These are phyloP conservation scores for Micractinium conductrix DNA, from an alignment of 139 green algal species.

Conservation along the genomic window DNA sequence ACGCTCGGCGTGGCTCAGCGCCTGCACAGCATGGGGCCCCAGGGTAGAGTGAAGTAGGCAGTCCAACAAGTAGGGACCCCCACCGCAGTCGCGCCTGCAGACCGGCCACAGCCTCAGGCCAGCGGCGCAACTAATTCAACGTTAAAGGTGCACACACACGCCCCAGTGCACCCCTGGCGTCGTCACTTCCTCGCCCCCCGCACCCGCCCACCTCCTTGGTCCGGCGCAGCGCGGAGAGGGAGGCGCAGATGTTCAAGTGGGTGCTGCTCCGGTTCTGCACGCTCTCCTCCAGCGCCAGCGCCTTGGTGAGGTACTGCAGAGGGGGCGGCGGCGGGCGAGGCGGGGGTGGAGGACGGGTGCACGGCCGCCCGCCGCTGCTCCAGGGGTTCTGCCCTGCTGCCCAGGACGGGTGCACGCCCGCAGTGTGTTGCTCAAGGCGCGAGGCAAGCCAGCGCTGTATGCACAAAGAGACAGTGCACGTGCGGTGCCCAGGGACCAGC, in stretches of 20 bases:
- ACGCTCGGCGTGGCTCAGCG: slow-evolving; percentile 42
- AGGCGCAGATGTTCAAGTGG: slow-evolving; percentile 50
- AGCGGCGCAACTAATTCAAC: no score
- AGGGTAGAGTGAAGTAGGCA: not conserved
- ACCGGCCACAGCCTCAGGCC: no score
- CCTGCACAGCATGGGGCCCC: slow-evolving; percentile 8
- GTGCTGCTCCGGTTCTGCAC: slow-evolving; percentile 40
- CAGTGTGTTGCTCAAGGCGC: no score
- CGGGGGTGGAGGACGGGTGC: not conserved
- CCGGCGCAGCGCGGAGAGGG: slow-evolving; percentile 33
- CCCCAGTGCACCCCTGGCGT: no score
- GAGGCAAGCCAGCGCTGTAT: no score
- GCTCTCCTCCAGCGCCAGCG: slow-evolving; percentile 40
- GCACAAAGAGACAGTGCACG: no score
- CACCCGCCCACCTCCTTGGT: slow-evolving; percentile 28
- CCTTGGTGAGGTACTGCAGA: slow-evolving; percentile 39
- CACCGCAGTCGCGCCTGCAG: not conserved
- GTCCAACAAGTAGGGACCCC: not conserved
- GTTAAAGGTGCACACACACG: not conserved
- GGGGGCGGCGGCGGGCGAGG: not conserved
- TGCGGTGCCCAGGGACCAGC: no score
- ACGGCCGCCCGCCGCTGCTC: no score
- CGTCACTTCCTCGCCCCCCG: no score
- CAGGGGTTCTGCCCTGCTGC: no score
- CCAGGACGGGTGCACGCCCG: no score